Evolutionary conservation across 257 asterid species (phyloP), one percentile per base, ranked within the genome.

Genomic region (Fraxinus anomala): DNA sequence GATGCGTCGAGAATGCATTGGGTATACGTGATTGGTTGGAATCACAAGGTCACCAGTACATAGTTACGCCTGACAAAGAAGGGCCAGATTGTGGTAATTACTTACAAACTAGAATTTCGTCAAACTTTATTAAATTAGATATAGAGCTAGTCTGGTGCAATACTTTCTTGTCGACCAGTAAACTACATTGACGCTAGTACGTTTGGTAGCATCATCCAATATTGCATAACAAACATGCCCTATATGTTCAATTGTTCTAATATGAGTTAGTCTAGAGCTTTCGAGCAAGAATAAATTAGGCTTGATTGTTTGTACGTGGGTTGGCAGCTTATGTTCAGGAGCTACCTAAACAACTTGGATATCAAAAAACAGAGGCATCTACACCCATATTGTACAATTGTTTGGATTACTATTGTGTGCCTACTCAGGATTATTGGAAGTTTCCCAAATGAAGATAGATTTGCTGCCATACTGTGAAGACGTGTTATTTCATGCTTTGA

Each of bases 1-100:
- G 97, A 11, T 93, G 98, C 71, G 94, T 76, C 8, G 99, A 96
- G 83, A 93, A 91, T 80, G 96, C 90, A 5, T 82, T 96, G 83
- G 99, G 99, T 78, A 96, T 96, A 68, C 97, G 97, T 12, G 86
- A 88, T 10, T 96, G 99, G 99, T 75, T 96, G 81, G 98, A 96
- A 83, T 85, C 97, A 42, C 82, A 92, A 70, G 99, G 98, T 49
- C 99, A 93, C 83, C 86, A 88, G 77, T 96, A 93, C 87, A 85
- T 96, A 0, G 98, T 93, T 70, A 96, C 99, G 66, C 79, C 93
- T 2, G 99, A 93, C 91, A 96, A 96, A 80, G 99, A 96, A 11
- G 97, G 99, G 69, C 97, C 95, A 3, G 76, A 88, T 69, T 88
- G 89, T 76, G 99, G 99, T 93, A 86, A 85, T 87, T 31, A 81